Evolutionary conservation across 805 yeast species (phyloP).

Genomic region (Saccharomycopsis selenospora): DNA sequence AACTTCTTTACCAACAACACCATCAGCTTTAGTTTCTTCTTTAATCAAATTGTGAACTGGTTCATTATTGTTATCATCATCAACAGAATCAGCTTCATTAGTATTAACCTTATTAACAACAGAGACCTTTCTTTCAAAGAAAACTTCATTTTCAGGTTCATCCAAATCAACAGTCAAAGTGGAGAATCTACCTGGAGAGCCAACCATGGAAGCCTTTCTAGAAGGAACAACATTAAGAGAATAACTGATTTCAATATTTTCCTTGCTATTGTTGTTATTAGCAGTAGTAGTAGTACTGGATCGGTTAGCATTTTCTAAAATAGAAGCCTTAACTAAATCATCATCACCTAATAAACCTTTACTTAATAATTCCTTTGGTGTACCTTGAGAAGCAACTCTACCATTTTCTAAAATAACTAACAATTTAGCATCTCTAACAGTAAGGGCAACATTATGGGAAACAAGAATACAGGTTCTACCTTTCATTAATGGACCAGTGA

Average conservation of each 20-base stretch:
- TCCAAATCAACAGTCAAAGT: slow-evolving; percentile 28
- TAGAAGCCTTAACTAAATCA: slow-evolving; percentile 62
- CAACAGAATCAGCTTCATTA: slow-evolving; percentile 20
- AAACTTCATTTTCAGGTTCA: slow-evolving; percentile 30
- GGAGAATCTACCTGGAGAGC: slow-evolving; percentile 24
- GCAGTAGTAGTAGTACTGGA: not conserved
- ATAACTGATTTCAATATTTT: slow-evolving; percentile 21
- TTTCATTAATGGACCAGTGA: slow-evolving; percentile 78
- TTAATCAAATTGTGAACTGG: slow-evolving; percentile 47
- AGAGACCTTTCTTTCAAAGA: slow-evolving; percentile 30
- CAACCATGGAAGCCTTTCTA: slow-evolving; percentile 21
- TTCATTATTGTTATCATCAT: slow-evolving; percentile 24
- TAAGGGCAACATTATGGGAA: slow-evolving; percentile 88
- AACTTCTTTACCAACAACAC: slow-evolving; percentile 70
- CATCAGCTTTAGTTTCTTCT: slow-evolving; percentile 81
- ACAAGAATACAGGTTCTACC: slow-evolving; percentile 85
- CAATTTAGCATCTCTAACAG: slow-evolving; percentile 73
- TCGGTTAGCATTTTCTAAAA: slow-evolving; percentile 55
- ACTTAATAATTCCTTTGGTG: slow-evolving; percentile 56
- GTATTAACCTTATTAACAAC: slow-evolving; percentile 31
- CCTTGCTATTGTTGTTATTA: not conserved
- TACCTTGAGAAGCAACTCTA: slow-evolving; percentile 66
- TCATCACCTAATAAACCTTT: slow-evolving; percentile 83
- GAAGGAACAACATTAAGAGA: slow-evolving; percentile 10
- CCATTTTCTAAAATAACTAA: slow-evolving; percentile 84